Evolutionary conservation across 805 yeast genomes (phyloP).

Genomic region (Lachancea dasiensis): DNA sequence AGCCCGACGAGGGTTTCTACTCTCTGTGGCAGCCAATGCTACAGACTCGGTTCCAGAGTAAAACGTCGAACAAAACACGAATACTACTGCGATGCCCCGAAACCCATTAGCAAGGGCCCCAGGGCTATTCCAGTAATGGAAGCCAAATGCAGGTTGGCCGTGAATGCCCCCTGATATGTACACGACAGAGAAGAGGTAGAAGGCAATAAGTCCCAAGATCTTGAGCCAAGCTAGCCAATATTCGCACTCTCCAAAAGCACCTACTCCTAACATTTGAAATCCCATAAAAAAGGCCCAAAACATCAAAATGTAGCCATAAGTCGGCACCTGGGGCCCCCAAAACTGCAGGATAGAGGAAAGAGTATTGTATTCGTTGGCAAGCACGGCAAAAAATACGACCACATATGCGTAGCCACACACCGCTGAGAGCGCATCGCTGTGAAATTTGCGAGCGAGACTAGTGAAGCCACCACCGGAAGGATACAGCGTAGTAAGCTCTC

Average conservation of each 20-base stretch:
- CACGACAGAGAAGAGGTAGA: conserved; percentile 47
- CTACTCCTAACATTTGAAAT: conserved; percentile 44
- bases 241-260: conserved; percentile 43
- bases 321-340: conserved; percentile 16
- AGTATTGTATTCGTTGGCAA: conserved; percentile 8
- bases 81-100: conserved; percentile 50
- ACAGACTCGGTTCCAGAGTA: conserved; percentile 55
- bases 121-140: conserved; percentile 27
- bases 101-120: conserved; percentile 42
- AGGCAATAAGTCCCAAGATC: conserved; percentile 55
- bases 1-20: conserved; percentile 45
- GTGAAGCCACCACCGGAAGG: conserved; percentile 8
- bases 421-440: conserved; percentile 14
- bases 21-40: conserved; percentile 48
- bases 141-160: conserved; percentile 33
- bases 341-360: conserved; percentile 7
- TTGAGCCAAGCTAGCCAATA: conserved; percentile 63
- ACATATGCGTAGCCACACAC: conserved; percentile 13
- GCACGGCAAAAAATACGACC: conserved; percentile 12
- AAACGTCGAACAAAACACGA: conserved; percentile 52
- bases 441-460: conserved; percentile 9
- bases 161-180: conserved; percentile 58
- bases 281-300: conserved; percentile 14
- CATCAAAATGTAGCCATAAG: conserved; percentile 15
- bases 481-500: conserved; percentile 12